A percentile compares a stretch with the other conserved stretches of the same genome.
Conservation (phyloP, 257 asterid genomes). For the Coffea eugenioides region DNA sequence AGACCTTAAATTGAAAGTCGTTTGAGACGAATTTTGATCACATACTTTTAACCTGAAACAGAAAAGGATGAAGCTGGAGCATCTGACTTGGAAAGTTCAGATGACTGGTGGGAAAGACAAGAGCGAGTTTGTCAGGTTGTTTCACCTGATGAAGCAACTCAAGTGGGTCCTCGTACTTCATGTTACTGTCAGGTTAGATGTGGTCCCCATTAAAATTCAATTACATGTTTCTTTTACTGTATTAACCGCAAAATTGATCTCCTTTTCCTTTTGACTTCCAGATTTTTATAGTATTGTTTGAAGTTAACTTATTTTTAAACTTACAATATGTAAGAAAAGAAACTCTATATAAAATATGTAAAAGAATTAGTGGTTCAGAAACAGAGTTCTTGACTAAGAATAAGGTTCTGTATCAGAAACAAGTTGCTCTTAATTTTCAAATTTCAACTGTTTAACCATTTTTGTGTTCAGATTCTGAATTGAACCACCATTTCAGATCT, state of each 20-base stretch:
- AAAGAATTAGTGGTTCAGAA: too few relatives aligned
- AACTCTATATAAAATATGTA: too few relatives aligned
- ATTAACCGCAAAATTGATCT: slow-evolving; percentile 44
- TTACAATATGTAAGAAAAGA: too few relatives aligned
- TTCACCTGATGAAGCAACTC: slow-evolving; percentile 77
- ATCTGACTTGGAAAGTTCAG: slow-evolving; percentile 56
- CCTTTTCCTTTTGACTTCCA: slow-evolving; percentile 21
- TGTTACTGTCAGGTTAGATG: slow-evolving; percentile 87
- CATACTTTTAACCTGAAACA: slow-evolving; percentile 21
- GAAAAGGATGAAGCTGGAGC: slow-evolving; percentile 23
- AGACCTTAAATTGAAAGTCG: slow-evolving; percentile 21
- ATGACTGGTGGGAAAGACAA: slow-evolving; percentile 93
- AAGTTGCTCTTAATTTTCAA: too few relatives aligned
- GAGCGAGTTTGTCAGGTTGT: slow-evolving; percentile 81
- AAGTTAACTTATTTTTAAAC: too few relatives aligned
- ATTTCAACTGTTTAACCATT: too few relatives aligned
- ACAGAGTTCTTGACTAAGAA: too few relatives aligned
- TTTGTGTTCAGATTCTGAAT: too few relatives aligned
- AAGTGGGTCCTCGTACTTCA: slow-evolving; percentile 86
- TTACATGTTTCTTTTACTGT: neutral
- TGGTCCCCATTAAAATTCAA: slow-evolving; percentile 4
- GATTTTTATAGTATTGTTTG: too few relatives aligned
- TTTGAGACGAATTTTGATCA: slow-evolving; percentile 18
- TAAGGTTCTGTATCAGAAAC: too few relatives aligned
- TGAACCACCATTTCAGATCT: too few relatives aligned